Base-by-base conservation (phyloP, 805 yeast genomes). In the Saturnispora serradocipensis region DNA sequence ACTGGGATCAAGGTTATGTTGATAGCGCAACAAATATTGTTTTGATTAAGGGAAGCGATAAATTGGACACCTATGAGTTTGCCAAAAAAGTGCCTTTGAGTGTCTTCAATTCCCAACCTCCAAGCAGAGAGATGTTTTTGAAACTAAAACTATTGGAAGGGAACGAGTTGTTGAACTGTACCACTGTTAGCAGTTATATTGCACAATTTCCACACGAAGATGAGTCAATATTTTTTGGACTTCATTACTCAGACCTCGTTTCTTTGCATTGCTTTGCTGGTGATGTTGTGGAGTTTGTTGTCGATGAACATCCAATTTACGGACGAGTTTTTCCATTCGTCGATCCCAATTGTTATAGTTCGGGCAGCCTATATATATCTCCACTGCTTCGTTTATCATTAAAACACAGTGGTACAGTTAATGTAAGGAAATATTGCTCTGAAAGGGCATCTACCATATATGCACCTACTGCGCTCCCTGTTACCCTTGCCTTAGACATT, bases 191-290 rank as follows among this genome's bases (percentile, higher is more conserved):
- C 4, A 48, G 48, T 15, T 52, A 54, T 18, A 53, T 53, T 7
- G 38, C 54, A 1, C 62, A 61, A 18, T 58, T 60, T 39, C 56
- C 53, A 9, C 54, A 54, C 13, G 81, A 74, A 32, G 86, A 81
- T 55, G 66, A 68, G 16, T 76, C 74, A 50, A 56, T 72, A n/a
- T 61, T 69, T 28, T 80, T 67, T 0, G 76, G 71, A 52, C 64
- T 82, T 11, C 72, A 74, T 43, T 69, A 80, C 1, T 62, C 67
- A 10, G 82, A 76, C 43, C 67, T 88, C 27, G 72, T 79, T 20
- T 72, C 71, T 22, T 67, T 85, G 27, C 86, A 88, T 0, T 71
- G 78, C 24, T 78, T 84, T 55, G 80, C 84, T 52, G 95, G 95
- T 3, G 93, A 86, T 60, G 64, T 76, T 46, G 81, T 80, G 3